A percentile compares a stretch with the other conserved stretches of the same genome.
These are phyloP conservation scores for Thelonectria olida DNA, from an alignment of 2,329 filamentous ascomycete species.

Conservation along the genomic window DNA sequence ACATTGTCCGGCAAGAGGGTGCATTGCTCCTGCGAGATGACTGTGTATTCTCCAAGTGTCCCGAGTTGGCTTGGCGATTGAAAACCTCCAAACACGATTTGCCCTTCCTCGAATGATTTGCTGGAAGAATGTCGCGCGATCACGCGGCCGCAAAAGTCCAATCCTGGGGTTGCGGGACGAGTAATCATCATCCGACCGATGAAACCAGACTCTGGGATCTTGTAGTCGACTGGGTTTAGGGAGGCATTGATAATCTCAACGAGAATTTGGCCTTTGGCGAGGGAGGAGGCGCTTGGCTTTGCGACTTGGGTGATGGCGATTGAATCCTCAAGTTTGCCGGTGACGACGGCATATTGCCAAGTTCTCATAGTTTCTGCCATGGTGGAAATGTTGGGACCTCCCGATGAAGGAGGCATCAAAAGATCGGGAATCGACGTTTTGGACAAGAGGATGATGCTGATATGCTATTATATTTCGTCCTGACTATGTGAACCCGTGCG, in stretches of 20 bases:
- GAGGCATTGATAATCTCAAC: slow-evolving; percentile 48
- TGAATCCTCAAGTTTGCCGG: not conserved
- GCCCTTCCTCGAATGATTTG: not conserved
- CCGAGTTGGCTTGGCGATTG: slow-evolving; percentile 12
- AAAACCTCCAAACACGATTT: slow-evolving; percentile 13
- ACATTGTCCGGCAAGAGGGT: slow-evolving; percentile 2
- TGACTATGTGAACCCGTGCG: not conserved
- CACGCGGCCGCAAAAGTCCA: slow-evolving; percentile 58
- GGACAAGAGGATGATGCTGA: not conserved
- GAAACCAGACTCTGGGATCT: slow-evolving; percentile 47
- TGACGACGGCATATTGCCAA: slow-evolving; percentile 12
- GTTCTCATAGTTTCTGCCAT: not conserved
- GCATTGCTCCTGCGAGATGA: not conserved
- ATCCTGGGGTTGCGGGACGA: slow-evolving; percentile 49
- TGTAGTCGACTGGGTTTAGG: slow-evolving; percentile 53
- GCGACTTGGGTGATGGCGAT: slow-evolving; percentile 6
- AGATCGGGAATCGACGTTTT: not conserved
- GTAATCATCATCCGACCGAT: slow-evolving; percentile 37
- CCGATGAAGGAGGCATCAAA: not conserved
- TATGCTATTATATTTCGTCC: not conserved
- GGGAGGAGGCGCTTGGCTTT: not conserved
- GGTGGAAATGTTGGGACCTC: not conserved
- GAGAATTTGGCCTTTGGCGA: slow-evolving; percentile 37
- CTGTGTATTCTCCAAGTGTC: slow-evolving; percentile 4
- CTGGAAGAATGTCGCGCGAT: slow-evolving; percentile 32